Percentiles rank a stretch among this genome's conserved stretches.
Conservation (phyloP, 805 yeast species). For the Pichia manshurica region DNA sequence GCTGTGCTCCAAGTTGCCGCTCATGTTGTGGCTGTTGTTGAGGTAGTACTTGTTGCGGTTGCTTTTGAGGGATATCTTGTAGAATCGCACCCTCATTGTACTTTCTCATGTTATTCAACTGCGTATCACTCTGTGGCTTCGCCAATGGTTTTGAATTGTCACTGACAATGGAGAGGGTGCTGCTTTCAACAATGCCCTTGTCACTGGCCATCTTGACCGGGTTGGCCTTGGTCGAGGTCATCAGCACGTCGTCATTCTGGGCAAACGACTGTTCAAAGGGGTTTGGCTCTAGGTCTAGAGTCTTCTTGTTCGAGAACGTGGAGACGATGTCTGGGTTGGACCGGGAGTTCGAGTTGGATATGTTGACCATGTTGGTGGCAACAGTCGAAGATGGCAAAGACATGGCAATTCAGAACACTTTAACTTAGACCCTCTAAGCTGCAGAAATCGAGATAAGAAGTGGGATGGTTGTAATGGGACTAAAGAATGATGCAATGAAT, state of each 20-base stretch:
- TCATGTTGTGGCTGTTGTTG: constrained; percentile 4
- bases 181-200: not conserved
- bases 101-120: constrained; percentile 3
- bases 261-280: constrained; percentile 93
- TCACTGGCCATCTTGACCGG: no score
- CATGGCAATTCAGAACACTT: not conserved
- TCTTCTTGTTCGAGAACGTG: constrained; percentile 11
- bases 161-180: not conserved
- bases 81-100: not conserved
- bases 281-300: constrained; percentile 66
- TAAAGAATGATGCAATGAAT: no score
- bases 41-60: not conserved
- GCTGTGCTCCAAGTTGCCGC: constrained; percentile 5
- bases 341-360: constrained; percentile 1
- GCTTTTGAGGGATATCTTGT: not conserved
- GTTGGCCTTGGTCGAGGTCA: no score
- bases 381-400: not conserved
- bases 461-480: no score
- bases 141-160: not conserved
- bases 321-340: constrained; percentile 7
- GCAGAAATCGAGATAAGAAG: no score
- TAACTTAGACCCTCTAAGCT: no score
- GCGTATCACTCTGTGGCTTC: constrained; percentile 11
- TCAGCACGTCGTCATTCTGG: constrained; percentile 15
- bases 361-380: not conserved